phyloP scores from a whole-genome alignment of 495 filamentous ascomycete genomes.

The Talaromyces wortmannii region DNA sequence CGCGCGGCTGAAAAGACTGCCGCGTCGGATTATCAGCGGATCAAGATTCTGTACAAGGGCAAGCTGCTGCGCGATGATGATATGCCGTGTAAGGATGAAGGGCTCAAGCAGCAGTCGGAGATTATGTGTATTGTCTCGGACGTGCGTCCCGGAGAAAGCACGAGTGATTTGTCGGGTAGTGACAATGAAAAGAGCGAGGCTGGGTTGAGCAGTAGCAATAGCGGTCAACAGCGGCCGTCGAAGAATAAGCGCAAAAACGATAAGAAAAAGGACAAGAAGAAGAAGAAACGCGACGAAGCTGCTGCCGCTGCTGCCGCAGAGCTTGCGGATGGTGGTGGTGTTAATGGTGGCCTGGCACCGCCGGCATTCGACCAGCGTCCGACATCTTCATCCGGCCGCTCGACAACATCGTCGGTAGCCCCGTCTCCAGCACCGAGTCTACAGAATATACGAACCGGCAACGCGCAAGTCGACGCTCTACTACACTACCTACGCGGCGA shows the following conservation, averaged over 20 bases:
- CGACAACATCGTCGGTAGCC: slow-evolving; percentile 1
- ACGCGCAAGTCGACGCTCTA: slow-evolving; percentile 69
- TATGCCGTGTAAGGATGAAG: slow-evolving; percentile 62
- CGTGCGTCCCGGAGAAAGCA: slow-evolving; percentile 39
- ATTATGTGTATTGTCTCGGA: slow-evolving; percentile 57
- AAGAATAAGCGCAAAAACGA: slow-evolving; percentile 17
- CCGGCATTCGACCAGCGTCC: slow-evolving; percentile 11
- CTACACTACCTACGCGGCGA: slow-evolving; percentile 56
- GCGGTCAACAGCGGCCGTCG: slow-evolving; percentile 7
- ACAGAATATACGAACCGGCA: slow-evolving; percentile 31
- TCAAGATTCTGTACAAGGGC: slow-evolving; percentile 81
- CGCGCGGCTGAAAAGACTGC: slow-evolving; percentile 58
- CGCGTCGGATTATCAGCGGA: slow-evolving; percentile 48
- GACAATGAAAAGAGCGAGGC: slow-evolving; percentile 23
- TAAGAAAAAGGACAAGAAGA: slow-evolving; percentile 33
- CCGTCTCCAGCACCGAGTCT: slow-evolving; percentile 31
- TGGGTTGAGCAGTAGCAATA: slow-evolving; percentile 4
- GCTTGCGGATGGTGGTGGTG: too few species aligned
- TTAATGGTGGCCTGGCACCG: slow-evolving; percentile 5
- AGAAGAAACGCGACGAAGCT: slow-evolving; percentile 31
- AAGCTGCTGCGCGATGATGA: slow-evolving; percentile 62
- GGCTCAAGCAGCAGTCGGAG: slow-evolving; percentile 74
- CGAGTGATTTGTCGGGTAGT: slow-evolving; percentile 39
- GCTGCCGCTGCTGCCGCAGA: slow-evolving; percentile 8
- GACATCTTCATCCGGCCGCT: slow-evolving; percentile 11